phyloP scores from a whole-genome alignment of 345 rosid genomes.

The Sapria himalayana region DNA sequence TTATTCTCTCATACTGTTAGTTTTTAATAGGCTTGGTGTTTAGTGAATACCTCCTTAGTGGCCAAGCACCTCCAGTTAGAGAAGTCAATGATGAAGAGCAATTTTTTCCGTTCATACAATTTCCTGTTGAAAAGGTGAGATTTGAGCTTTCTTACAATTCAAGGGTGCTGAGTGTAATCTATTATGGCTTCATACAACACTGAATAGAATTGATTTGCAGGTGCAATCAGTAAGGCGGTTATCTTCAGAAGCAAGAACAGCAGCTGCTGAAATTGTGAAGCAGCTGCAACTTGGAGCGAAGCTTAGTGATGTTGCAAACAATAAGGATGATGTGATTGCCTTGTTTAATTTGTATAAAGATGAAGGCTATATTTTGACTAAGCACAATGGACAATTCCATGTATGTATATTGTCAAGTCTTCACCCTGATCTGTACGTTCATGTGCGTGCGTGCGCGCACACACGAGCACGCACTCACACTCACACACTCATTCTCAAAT shows the following conservation, averaged over 20 bases:
- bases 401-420: slow-evolving; percentile 36
- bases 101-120: slow-evolving; percentile 45
- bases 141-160: too few species aligned
- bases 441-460: too few species aligned
- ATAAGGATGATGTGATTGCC: slow-evolving; percentile 57
- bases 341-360: slow-evolving; percentile 39
- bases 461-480: too few species aligned
- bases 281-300: slow-evolving; percentile 62
- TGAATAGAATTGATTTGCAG: slow-evolving; percentile 25
- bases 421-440: too few species aligned
- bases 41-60: slow-evolving; percentile 84
- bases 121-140: too few species aligned
- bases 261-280: slow-evolving; percentile 55
- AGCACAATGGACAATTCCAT: slow-evolving; percentile 39
- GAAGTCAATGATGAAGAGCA: slow-evolving; percentile 96
- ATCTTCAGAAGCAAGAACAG: slow-evolving; percentile 47
- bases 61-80: slow-evolving; percentile 73
- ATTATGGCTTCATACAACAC: too few species aligned
- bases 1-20: too few species aligned
- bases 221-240: slow-evolving; percentile 16
- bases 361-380: slow-evolving; percentile 73
- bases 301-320: slow-evolving; percentile 54
- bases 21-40: slow-evolving; percentile 61
- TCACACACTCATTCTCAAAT: too few species aligned
- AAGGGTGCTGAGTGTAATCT: too few species aligned